Evolutionary conservation across 2,329 filamentous ascomycete species (phyloP), one percentile per base, ranked within the genome.

Genomic region (Tolypocladium tropicale): DNA sequence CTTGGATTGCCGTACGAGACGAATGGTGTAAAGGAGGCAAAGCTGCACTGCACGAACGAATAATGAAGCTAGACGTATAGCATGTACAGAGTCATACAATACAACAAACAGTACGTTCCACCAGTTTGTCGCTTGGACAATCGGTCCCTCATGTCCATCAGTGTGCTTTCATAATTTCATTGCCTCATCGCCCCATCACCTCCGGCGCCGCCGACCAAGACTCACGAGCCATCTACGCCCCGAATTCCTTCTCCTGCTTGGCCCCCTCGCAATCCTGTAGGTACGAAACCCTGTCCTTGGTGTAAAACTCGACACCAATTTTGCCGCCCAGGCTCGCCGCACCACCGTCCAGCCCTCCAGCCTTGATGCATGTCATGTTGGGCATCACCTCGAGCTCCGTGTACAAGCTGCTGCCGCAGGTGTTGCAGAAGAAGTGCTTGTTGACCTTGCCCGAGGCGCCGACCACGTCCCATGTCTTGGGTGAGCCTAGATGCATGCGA

Each of bases 341-440:
- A 6, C 77, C 77, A 6, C 73, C 74, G 53, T 82, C 78, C 30
- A 82, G 63, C 1, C 70, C 66, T 1, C 80, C 80, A 2, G 74
- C 76, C 69, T 83, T 82, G 62, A 82, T 66, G 58, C 71, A 71
- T 10, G 73, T 72, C 59, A 75, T 67, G 23, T 76, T 76, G 1
- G 76, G 74, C 78, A 82, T 78, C 46, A 81, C 53, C 32, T 81
- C 79, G 30, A 81, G 68, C 63, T 77, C 71, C 11, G 76, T 79
- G 63, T 77, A 81, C 28, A 82, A 60, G 54, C 73, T 70, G 2
- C 73, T 78, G 21, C 79, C 79, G 61, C 79, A 82, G 57, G 64
- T 75, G 18, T 66, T 59, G 63, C 80, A 82, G 71, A 82, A 82
- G 68, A 74, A 80, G 62, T 81, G 79, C 60, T 75, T 76, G 67